A percentile compares a stretch with the other conserved stretches of the same genome.
phyloP scores from a whole-genome alignment of 768 basidiomycete species.

The Russula compacta region DNA sequence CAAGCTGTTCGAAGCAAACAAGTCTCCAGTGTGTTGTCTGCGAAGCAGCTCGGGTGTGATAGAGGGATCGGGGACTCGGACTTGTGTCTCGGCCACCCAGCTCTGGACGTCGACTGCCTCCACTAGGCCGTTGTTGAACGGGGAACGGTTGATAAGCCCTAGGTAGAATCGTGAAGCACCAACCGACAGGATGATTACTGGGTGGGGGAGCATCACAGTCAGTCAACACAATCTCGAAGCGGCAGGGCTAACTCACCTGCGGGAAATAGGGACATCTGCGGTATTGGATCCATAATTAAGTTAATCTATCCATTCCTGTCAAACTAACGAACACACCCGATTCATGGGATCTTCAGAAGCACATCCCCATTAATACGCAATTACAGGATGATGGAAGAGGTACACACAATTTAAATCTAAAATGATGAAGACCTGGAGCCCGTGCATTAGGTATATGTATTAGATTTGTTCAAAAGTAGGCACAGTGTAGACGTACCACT shows the following conservation, averaged over 20 bases:
- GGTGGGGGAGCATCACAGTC: neutral
- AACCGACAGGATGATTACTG: constrained; percentile 1
- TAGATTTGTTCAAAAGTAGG: neutral
- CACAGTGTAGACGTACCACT: neutral
- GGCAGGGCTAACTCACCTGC: neutral
- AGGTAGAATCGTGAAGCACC: neutral
- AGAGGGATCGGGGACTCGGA: no score
- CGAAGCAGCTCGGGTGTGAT: no score
- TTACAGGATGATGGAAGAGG: neutral
- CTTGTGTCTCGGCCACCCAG: no score
- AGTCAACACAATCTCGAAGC: neutral
- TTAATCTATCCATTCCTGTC: neutral
- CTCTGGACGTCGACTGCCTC: no score
- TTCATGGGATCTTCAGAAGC: neutral
- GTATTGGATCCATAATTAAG: neutral
- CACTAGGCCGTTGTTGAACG: neutral
- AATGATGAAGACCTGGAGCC: neutral
- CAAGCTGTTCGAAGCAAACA: no score
- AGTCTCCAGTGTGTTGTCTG: no score
- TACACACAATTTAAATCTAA: neutral
- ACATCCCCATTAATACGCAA: neutral
- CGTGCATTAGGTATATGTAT: neutral
- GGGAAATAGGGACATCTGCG: constrained; percentile 1
- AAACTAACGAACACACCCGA: neutral
- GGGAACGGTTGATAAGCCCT: neutral